Evolutionary conservation across 2,329 filamentous ascomycete genomes (phyloP), one percentile per base, ranked within the genome.

Genomic region (Pseudopyrenochaeta lycopersici): DNA sequence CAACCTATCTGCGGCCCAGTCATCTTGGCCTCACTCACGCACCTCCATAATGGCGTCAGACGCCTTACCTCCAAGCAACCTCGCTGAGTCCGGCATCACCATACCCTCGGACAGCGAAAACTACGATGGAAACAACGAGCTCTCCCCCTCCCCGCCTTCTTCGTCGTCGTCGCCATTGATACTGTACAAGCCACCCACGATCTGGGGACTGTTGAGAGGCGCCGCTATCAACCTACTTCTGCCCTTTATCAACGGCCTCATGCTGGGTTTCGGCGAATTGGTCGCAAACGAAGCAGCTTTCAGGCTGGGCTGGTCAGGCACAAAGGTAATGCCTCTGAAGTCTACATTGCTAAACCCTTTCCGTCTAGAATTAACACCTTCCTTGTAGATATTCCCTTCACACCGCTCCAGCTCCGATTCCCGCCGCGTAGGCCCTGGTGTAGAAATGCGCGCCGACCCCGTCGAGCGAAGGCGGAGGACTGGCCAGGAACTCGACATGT

Each of bases 251-350:
- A 99, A 99, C 78, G 95, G 95, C 41, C 85, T 99, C 82, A 99
- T 99, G 95, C 80, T 99, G 70, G 95, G 95, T 2, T 97, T 99
- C 71, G 95, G 95, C 64, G 95, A 99, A 80, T 80, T 99, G 46
- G 94, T 99, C 76, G 95, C 95, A 49, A 95, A 99, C 73, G 95
- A 99, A 80, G 89, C 91, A 45, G 95, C 95, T 1, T 99, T 94
- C 73, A 83, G 94, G 69, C 80, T 98, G 66, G 95, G 95, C 56
- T 99, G 95, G 95, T 88, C 90, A 60, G 89, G 89, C 49, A 98
- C 95, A 55, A 96, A 95, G 87, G 95, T 97, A 83, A 41, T 27
- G 4, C 9, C 9, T 5, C 23, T 27, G 4, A 27, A 27, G 23
- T 9, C 23, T 27, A 27, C n/a, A n/a, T n/a, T n/a, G n/a, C n/a